phyloP scores from a whole-genome alignment of 129 eudicot species.

The Centrapalus pauciflorus region DNA sequence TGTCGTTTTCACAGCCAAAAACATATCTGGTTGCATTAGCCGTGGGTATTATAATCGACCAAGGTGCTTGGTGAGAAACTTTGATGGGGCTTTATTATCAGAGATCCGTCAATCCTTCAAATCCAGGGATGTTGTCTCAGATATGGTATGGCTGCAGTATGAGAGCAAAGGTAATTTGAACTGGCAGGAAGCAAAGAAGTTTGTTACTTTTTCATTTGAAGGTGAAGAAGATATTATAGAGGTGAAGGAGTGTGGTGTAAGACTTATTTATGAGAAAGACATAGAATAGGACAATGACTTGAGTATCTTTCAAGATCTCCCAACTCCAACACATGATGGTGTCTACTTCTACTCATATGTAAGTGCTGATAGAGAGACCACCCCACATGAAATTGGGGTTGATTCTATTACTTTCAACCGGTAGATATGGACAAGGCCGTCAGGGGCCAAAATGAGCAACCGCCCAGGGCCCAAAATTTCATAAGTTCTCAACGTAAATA shows the following conservation, averaged over 20 bases:
- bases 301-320: background rate
- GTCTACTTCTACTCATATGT: too few relatives aligned
- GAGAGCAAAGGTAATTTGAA: background rate
- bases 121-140: background rate
- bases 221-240: background rate
- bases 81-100: background rate
- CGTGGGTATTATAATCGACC: background rate
- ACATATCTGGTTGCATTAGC: background rate
- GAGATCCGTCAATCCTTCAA: too few relatives aligned
- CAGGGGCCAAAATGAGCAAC: too few relatives aligned
- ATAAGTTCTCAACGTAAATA: too few relatives aligned
- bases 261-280: slow-evolving; percentile 5
- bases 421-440: too few relatives aligned
- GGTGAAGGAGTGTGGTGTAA: slow-evolving; percentile 11
- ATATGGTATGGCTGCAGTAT: background rate
- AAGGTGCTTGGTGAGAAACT: background rate
- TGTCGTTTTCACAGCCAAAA: background rate
- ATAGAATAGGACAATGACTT: background rate
- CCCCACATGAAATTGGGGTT: too few relatives aligned
- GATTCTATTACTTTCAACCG: too few relatives aligned
- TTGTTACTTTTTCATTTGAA: background rate
- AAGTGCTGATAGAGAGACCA: too few relatives aligned
- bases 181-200: background rate
- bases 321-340: slow-evolving; percentile 12
- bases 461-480: too few relatives aligned